Evolutionary conservation across 2,329 filamentous ascomycete species (phyloP), one percentile per base, ranked within the genome.

Genomic region (Aureobasidium lini): DNA sequence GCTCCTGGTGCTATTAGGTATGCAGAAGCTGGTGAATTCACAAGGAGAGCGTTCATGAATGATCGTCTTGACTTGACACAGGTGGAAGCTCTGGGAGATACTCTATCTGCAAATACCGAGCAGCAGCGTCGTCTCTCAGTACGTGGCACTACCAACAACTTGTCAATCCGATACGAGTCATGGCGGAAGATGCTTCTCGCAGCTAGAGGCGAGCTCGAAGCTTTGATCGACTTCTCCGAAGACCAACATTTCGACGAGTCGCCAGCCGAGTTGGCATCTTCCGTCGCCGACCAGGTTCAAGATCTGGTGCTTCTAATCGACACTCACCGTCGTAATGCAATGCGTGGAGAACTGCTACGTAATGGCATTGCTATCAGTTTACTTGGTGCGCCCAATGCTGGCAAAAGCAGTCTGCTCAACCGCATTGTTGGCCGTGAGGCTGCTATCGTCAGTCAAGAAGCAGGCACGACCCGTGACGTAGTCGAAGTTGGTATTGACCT

Each of bases 241-340:
- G 94, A 97, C 68, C 93, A 99, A 73, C 89, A 97, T 75, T 95
- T 99, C 68, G 92, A 97, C 66, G 91, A 96, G 72, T 87, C 89
- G 2, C 88, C 90, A 0, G 75, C 80, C 0, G 82, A 88, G 59
- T 78, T 97, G 23, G 80, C 95, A 46, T 71, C 69, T 0, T 90
- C 85, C 50, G 89, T 96, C 32, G 81, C 84, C 1, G 65, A 64
- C 0, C 84, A 91, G 68, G 82, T 95, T 2, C 69, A 72, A 1
- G 71, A 68, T 0, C 82, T 97, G 59, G 76, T 84, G 58, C 69
- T 71, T 32, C 80, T 85, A 60, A 85, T 97, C 61, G 75, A 77
- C 13, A 72, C 84, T 34, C 89, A 96, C 72, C 83, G 90, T 64
- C 75, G 81, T 54, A 95, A 92, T 61, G 88, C 89, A 44, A 85